phyloP scores from a whole-genome alignment of 2,329 filamentous ascomycete species.

The Hansfordia pulvinata region DNA sequence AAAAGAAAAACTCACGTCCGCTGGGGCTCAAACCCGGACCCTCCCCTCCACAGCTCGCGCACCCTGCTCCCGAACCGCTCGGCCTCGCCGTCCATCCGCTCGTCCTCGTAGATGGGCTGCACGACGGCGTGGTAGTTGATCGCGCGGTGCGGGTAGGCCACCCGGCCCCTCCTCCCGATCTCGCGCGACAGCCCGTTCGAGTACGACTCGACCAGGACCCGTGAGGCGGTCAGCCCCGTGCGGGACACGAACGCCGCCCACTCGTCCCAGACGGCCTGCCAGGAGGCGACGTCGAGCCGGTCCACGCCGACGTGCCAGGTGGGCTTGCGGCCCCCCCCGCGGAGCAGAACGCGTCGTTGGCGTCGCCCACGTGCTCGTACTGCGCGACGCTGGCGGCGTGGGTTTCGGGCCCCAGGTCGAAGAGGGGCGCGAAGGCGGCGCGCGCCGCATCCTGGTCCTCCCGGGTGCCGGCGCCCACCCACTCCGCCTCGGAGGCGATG shows the following conservation, averaged over 20 bases:
- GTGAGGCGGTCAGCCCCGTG: constrained; percentile 14
- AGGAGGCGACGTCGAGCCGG: constrained; percentile 19
- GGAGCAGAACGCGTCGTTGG: constrained; percentile 20
- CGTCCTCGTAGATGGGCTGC: constrained; percentile 24
- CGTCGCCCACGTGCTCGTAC: constrained; percentile 24
- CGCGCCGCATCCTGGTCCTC: constrained; percentile 16
- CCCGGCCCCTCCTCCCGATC: constrained; percentile 9
- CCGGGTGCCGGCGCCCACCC: constrained; percentile 16
- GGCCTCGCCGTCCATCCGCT: constrained; percentile 19
- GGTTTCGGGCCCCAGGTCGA: constrained; percentile 15
- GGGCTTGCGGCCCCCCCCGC: constrained; percentile 22
- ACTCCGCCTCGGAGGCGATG: constrained; percentile 15
- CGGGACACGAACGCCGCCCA: constrained; percentile 21
- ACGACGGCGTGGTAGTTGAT: constrained; percentile 21
- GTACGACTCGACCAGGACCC: constrained; percentile 22
- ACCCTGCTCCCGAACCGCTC: constrained; percentile 17
- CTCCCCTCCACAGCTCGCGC: constrained; percentile 13
- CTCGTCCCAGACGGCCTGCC: constrained; percentile 22
- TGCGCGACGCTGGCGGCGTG: constrained; percentile 14
- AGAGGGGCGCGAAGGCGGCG: constrained; percentile 19
- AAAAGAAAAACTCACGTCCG: constrained; percentile 7
- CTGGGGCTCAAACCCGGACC: constrained; percentile 7
- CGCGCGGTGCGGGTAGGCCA: constrained; percentile 18
- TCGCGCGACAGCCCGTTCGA: constrained; percentile 15
- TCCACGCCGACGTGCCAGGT: constrained; percentile 19